Evolutionary conservation across 1,284 basidiomycete species (phyloP).

Genomic region (Xerocomus amazonicus): DNA sequence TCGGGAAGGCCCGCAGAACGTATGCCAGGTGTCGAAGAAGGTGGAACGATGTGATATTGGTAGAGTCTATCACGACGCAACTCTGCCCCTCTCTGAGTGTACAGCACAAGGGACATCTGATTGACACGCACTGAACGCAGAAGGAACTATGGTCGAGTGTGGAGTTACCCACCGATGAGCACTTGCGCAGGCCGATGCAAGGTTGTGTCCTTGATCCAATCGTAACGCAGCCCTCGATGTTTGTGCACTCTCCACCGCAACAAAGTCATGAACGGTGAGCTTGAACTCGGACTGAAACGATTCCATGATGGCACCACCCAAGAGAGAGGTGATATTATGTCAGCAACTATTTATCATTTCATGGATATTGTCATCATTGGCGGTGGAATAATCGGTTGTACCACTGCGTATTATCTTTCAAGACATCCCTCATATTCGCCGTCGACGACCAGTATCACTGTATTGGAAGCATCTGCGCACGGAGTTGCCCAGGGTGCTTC

Average conservation of each 20-base stretch:
- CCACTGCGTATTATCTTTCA: conserved; percentile 80
- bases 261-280: conserved; percentile 27
- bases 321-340: conserved; percentile 2
- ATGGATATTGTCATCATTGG: conserved; percentile 45
- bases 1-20: conserved; percentile 26
- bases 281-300: conserved; percentile 1
- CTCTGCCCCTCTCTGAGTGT: conserved; percentile 19
- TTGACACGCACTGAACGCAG: conserved; percentile 23
- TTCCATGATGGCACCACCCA: not conserved
- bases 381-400: conserved; percentile 77
- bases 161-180: conserved; percentile 20
- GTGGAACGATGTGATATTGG: conserved; percentile 23
- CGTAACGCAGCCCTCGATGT: conserved; percentile 1
- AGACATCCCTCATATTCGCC: conserved; percentile 48
- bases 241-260: not conserved
- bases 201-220: conserved; percentile 19
- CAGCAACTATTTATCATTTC: conserved; percentile 11
- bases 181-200: conserved; percentile 15
- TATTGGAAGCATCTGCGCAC: conserved; percentile 73
- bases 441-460: conserved; percentile 45
- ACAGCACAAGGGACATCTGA: not conserved
- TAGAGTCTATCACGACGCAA: conserved; percentile 18
- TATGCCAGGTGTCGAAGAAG: conserved; percentile 1
- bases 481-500: conserved; percentile 76
- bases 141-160: conserved; percentile 6